Evolutionary conservation across 108 stramenopile genomes (phyloP).

Genomic region (Schizochytrium sp.): DNA sequence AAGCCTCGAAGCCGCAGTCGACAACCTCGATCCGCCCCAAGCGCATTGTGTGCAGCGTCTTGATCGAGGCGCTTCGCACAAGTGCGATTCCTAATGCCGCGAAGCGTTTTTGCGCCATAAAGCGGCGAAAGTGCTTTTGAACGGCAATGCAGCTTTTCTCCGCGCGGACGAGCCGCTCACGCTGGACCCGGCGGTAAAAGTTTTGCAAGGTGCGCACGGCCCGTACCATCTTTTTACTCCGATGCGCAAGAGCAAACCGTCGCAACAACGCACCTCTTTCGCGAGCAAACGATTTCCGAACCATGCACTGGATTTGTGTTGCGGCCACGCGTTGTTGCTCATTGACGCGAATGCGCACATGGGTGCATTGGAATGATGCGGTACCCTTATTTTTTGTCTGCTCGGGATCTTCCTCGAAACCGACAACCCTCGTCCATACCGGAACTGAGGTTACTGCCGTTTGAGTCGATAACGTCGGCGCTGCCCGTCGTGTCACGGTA

Average conservation of each 20-base stretch:
- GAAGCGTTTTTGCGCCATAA: neutral
- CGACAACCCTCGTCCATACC: too few species aligned
- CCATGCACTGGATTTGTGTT: too few species aligned
- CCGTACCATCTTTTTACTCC: neutral
- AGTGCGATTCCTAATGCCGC: neutral
- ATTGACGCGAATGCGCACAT: too few species aligned
- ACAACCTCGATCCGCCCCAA: neutral
- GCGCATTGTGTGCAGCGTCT: neutral
- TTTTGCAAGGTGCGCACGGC: neutral
- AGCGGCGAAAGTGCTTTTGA: neutral
- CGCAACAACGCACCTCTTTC: neutral
- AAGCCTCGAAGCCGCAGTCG: neutral
- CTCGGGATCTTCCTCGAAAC: too few species aligned
- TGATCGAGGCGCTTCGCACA: neutral
- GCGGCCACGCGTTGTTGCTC: too few species aligned
- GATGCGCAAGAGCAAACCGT: neutral
- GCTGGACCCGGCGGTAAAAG: neutral
- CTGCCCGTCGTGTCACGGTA: too few species aligned
- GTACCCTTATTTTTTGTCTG: too few species aligned
- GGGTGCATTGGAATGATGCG: too few species aligned
- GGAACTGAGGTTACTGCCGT: too few species aligned
- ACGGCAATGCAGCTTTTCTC: neutral
- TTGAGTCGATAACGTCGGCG: too few species aligned
- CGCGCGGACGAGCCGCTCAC: neutral
- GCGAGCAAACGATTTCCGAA: too few species aligned